Evolutionary conservation across 192 early-diverging fungal genomes (phyloP), one percentile per base, ranked within the genome.

Genomic region (Powellomyces hirtus): DNA sequence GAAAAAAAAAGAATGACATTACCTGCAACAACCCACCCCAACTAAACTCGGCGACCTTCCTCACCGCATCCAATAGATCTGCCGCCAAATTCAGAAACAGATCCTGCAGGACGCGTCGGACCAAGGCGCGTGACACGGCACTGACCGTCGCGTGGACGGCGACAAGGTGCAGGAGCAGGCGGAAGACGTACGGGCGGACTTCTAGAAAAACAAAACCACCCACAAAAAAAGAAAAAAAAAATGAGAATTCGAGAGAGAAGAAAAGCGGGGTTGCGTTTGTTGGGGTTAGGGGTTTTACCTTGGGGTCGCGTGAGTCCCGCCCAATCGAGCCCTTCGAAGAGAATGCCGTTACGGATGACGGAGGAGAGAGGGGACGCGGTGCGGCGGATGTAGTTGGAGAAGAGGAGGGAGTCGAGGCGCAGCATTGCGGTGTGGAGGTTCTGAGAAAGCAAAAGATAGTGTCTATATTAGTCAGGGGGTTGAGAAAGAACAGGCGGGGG

Each of bases 1-100:
- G n/a, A n/a, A n/a, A n/a, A n/a, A n/a, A n/a, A n/a, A n/a, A n/a
- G n/a, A n/a, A n/a, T n/a, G n/a, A n/a, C n/a, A n/a, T 38, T 73
- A 86, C 86, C 81, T 96, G 96, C 45, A 97, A 73, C 89, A 94
- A 92, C 7, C 96, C 96, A 33, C 89, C 91, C 65, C 87, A 89
- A 63, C 93, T 92, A 74, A 95, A 98, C 53, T 81, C 66, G 60
- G 94, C 94, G 7, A 97, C 84, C 45, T 84, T 70, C 33, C 91
- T 84, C 59, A 94, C 92, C 60, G 84, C 79, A 45, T 87, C 84
- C 20, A 97, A 79, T 68, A 96, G 79, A 64, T 94, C 90, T 57
- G 89, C 86, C 4, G 88, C 88, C 75, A 98, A 84, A 45, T 78
- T 80, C 24, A 81, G 81, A 8, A 93, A 67, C 38, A 96, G 77